Evolutionary conservation across 2,329 filamentous ascomycete genomes (phyloP).

Genomic region (Aspergillus transmontanensis): DNA sequence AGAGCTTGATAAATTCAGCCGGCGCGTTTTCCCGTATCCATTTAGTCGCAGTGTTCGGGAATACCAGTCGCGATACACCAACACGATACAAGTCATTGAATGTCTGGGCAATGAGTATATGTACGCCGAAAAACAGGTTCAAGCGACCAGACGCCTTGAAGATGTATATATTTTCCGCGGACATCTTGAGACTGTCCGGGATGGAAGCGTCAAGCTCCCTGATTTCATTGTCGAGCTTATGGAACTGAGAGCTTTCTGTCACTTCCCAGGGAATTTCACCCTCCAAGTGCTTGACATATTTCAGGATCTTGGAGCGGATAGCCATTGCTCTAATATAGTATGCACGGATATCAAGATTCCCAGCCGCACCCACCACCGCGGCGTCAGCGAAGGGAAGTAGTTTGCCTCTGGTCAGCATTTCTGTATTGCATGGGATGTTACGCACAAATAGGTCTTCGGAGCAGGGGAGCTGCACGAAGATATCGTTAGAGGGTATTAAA

Average conservation of each 20-base stretch:
- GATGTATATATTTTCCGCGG: not conserved
- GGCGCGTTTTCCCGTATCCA: not conserved
- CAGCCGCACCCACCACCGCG: not conserved
- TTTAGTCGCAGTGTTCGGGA: not conserved
- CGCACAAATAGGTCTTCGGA: constrained; percentile 33
- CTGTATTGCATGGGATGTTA: constrained; percentile 31
- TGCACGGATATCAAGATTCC: constrained; percentile 6
- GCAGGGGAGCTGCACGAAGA: constrained; percentile 36
- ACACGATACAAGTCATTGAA: not conserved
- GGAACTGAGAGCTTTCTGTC: not conserved
- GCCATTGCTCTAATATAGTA: constrained; percentile 6
- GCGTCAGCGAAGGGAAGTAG: constrained; percentile 1
- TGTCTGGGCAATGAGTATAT: not conserved
- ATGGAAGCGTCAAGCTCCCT: not conserved
- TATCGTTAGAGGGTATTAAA: constrained; percentile 27
- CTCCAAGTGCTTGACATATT: constrained; percentile 6
- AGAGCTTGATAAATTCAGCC: not conserved
- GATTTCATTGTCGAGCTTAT: not conserved
- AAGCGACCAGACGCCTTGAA: not conserved
- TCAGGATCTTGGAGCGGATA: constrained; percentile 7
- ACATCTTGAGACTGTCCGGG: not conserved
- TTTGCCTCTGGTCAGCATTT: constrained; percentile 22
- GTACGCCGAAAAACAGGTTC: not conserved
- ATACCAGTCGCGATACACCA: not conserved
- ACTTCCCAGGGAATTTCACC: constrained; percentile 8